These are phyloP conservation scores for Potentilla sterilis DNA, from an alignment of 306 rosid species.

Conservation along the genomic window DNA sequence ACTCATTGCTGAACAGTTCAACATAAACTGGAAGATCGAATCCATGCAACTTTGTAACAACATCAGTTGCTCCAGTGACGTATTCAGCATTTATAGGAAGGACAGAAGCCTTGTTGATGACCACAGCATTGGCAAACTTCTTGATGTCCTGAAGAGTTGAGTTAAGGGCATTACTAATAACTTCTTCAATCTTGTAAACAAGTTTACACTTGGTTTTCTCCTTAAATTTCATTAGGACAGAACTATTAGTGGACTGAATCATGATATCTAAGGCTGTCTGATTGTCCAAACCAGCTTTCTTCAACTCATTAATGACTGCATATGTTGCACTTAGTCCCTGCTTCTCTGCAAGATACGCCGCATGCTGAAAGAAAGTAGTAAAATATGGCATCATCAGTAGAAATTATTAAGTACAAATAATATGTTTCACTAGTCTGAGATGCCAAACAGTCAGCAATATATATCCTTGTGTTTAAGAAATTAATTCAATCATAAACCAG, in stretches of 20 bases:
- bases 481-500: no score
- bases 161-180: conserved; percentile 38
- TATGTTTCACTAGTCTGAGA: neutral
- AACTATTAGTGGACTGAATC: conserved; percentile 75
- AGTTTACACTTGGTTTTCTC: conserved; percentile 52
- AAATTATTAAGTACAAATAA: neutral
- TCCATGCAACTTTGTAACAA: conserved; percentile 42
- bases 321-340: conserved; percentile 50
- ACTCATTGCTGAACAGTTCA: conserved; percentile 85
- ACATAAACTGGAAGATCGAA: conserved; percentile 65
- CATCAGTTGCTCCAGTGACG: conserved; percentile 31
- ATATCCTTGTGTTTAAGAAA: neutral
- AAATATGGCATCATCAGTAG: neutral
- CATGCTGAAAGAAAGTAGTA: conserved; percentile 51
- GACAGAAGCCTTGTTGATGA: conserved; percentile 58
- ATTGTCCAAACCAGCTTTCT: conserved; percentile 64
- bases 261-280: conserved; percentile 48
- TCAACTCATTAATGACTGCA: conserved; percentile 50
- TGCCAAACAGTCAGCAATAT: neutral
- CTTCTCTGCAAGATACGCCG: conserved; percentile 69
- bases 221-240: conserved; percentile 63
- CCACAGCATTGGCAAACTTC: conserved; percentile 61
- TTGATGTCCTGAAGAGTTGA: conserved; percentile 59
- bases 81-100: conserved; percentile 26
- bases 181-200: conserved; percentile 64